Evolutionary conservation across 2,329 filamentous ascomycete genomes (phyloP), one percentile per base, ranked within the genome.

Genomic region (Dothiorella sarmentorum): DNA sequence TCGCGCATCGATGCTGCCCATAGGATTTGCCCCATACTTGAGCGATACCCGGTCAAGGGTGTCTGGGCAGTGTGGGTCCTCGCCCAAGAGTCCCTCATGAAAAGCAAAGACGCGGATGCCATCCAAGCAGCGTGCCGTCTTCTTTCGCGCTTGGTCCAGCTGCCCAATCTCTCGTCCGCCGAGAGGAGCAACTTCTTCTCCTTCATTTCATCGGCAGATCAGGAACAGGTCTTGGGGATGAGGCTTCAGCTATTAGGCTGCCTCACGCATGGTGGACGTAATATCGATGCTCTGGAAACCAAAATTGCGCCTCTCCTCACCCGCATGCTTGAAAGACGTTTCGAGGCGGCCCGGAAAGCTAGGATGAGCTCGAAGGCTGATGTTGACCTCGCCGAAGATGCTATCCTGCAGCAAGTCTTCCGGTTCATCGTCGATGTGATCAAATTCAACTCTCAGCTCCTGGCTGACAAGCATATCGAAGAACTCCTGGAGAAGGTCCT

Each of bases 381-480:
- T 59, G 18, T 59, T 60, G 15, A 65, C 4, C 45, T 64, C 15
- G 64, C 62, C 38, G 71, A 74, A 49, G 63, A 66, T 7, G 65
- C 67, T 20, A 68, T 69, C 37, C 60, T 91, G 56, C 75, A 80
- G 2, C 80, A 82, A 47, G 73, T 91, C 2, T 90, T 91, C 66
- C 72, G 76, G 11, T 88, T 86, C 63, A 78, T 88, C 56, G 80
- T 82, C 59, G 84, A 89, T 62, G 79, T 90, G 56, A 84, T 89
- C 74, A 90, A 89, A 68, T 91, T 89, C 76, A 90, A 87, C 68
- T 88, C 85, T 69, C 87, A 86, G 63, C 80, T 85, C 29, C 84
- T 87, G 22, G 81, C 82, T 62, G 85, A 89, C 62, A 73, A 79
- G 29, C 82, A 86, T 44, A 78, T 88, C 18, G 80, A 80, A 53